Evolutionary conservation across 495 filamentous ascomycete genomes (phyloP).

Genomic region (Trichocladium antarcticum): DNA sequence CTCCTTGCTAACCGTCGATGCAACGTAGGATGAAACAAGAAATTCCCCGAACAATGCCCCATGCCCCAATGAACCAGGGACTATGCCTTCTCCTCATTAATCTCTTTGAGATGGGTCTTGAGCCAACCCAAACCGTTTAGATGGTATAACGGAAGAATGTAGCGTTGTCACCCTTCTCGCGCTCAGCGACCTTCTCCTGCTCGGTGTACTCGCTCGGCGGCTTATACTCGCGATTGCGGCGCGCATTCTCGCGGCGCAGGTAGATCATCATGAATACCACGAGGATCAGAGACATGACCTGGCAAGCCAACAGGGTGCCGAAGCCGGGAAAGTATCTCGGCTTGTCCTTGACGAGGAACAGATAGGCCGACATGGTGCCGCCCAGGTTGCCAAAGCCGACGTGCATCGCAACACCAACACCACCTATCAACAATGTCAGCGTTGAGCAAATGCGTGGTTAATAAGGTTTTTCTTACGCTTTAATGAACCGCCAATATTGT

Average conservation of each 20-base stretch:
- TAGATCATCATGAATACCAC: slow-evolving; percentile 48
- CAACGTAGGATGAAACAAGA: no score
- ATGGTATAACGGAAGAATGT: slow-evolving; percentile 46
- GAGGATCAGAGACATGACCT: slow-evolving; percentile 38
- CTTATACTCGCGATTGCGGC: slow-evolving; percentile 38
- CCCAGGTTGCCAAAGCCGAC: slow-evolving; percentile 70
- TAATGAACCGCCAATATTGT: slow-evolving; percentile 70
- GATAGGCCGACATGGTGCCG: slow-evolving; percentile 58
- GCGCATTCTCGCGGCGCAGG: slow-evolving; percentile 48
- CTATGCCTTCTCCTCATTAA: no score
- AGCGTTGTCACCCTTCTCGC: slow-evolving; percentile 41
- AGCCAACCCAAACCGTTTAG: no score
- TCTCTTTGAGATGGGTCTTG: no score
- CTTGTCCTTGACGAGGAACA: slow-evolving; percentile 48
- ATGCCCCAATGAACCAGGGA: no score
- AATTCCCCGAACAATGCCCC: no score
- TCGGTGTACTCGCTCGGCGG: slow-evolving; percentile 38
- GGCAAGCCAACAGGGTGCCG: slow-evolving; percentile 36
- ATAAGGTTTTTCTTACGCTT: no score
- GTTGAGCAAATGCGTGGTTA: no score
- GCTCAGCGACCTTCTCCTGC: slow-evolving; percentile 36
- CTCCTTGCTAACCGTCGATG: no score
- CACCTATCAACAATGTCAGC: no score
- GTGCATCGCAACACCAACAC: slow-evolving; percentile 72
- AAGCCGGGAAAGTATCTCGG: slow-evolving; percentile 56